Percentiles rank a stretch among this genome's conserved stretches.
Evolutionary conservation across 768 basidiomycete species (phyloP).

Genomic region (Galerina sulciceps): DNA sequence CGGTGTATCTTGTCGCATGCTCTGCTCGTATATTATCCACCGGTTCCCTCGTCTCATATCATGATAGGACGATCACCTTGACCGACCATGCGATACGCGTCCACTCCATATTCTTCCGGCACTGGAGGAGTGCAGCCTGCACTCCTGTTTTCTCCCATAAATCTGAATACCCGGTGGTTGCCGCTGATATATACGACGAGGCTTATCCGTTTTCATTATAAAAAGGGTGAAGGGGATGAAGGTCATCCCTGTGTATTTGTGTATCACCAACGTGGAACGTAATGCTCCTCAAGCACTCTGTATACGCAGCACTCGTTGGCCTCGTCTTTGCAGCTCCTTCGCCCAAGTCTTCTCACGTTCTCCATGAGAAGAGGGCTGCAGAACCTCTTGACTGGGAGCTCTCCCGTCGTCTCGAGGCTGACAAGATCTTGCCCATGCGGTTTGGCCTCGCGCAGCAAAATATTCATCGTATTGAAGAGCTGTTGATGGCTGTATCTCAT

Average conservation of each 20-base stretch:
- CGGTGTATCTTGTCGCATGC: constrained; percentile 9
- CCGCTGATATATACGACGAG: constrained; percentile 11
- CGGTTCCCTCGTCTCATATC: constrained; percentile 15
- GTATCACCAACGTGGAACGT: constrained; percentile 5
- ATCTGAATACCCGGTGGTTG: constrained; percentile 4
- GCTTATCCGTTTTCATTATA: constrained; percentile 17
- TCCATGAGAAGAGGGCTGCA: constrained; percentile 34
- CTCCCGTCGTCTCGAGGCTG: constrained; percentile 27
- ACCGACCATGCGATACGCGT: constrained; percentile 16
- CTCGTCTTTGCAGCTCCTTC: constrained; percentile 30
- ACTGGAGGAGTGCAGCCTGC: constrained; percentile 1
- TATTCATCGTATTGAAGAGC: constrained; percentile 46
- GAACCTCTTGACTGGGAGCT: constrained; percentile 35
- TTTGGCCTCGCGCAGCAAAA: constrained; percentile 55
- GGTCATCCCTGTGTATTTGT: constrained; percentile 3
- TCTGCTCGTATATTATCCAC: constrained; percentile 4
- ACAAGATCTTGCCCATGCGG: constrained; percentile 47
- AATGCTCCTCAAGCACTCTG: constrained; percentile 19
- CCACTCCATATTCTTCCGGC: constrained; percentile 1
- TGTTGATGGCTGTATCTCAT: constrained; percentile 52
- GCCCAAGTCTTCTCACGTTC: constrained; percentile 26
- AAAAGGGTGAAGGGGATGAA: not conserved
- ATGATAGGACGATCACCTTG: constrained; percentile 12
- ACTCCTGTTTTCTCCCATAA: constrained; percentile 1
- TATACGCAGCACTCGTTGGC: constrained; percentile 19